These are phyloP conservation scores for Parmelia sp. DNA, from an alignment of 495 filamentous ascomycete species.

Conservation along the genomic window DNA sequence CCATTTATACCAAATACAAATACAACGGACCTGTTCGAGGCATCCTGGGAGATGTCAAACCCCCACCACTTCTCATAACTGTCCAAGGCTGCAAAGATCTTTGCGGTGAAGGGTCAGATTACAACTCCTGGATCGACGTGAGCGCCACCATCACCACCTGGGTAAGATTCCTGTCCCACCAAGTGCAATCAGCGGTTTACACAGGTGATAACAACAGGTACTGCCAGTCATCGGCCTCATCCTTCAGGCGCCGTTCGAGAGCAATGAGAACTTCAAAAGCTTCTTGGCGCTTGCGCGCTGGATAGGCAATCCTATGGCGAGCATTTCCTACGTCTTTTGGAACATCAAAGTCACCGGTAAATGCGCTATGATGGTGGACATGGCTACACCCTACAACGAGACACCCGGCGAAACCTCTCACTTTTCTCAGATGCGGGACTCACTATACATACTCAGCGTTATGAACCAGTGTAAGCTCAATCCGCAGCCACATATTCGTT, in stretches of 20 bases:
- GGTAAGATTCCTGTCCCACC: slow-evolving; percentile 20
- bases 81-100: slow-evolving; percentile 30
- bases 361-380: slow-evolving; percentile 42
- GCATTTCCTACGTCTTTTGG: slow-evolving; percentile 40
- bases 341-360: slow-evolving; percentile 43
- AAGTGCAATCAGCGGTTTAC: neutral
- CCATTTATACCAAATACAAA: slow-evolving; percentile 9
- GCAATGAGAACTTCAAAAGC: slow-evolving; percentile 34
- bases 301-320: slow-evolving; percentile 37
- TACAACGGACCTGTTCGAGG: slow-evolving; percentile 8
- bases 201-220: neutral
- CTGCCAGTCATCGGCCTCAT: neutral
- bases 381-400: slow-evolving; percentile 34
- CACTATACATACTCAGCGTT: slow-evolving; percentile 38
- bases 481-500: neutral
- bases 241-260: slow-evolving; percentile 42
- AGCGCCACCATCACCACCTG: slow-evolving; percentile 42
- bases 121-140: slow-evolving; percentile 27
- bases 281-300: slow-evolving; percentile 35
- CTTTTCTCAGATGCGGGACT: slow-evolving; percentile 39
- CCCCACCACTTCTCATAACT: slow-evolving; percentile 17
- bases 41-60: neutral
- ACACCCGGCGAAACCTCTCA: slow-evolving; percentile 27
- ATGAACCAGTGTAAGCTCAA: slow-evolving; percentile 37
- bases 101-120: slow-evolving; percentile 30